Evolutionary conservation across 805 yeast genomes (phyloP), one percentile per base, ranked within the genome.

Genomic region (Lachancea thermotolerans): DNA sequence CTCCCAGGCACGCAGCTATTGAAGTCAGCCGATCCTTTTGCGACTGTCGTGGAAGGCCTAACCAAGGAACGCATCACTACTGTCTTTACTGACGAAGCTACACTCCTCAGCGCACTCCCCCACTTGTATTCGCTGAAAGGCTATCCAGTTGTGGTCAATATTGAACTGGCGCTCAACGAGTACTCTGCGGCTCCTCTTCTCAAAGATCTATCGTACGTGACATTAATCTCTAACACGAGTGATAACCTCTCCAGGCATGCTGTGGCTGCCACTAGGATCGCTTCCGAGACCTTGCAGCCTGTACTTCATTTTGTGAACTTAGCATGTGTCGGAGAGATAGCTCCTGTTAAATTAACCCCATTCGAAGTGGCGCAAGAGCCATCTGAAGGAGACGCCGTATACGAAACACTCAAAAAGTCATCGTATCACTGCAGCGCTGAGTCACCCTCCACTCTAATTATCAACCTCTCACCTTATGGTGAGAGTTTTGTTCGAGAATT

Each of bases 111-210:
- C 35, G 74, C 77, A 46, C 68, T 88, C 44, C 88, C 95, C 12
- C 72, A 72, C 43, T 69, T 88, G 39, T 54, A 62, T 35, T 54
- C 58, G 46, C 68, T 79, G 54, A 61, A 64, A 48, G 54, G 63
- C 8, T 50, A 59, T 15, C 67, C 77, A 1, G 71, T 77, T 25
- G 81, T 83, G n/a, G 64, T 84, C 44, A 85, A 81, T 56, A 79
- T 80, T 32, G 76, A 78, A 48, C 61, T 84, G 41, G 49, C 70
- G n/a, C 62, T 71, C 44, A 72, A 73, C 50, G 96, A 89, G 61
- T 86, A 72, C 65, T 78, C 85, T 25, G 68, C 77, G 12, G 75
- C 87, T 25, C 70, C 91, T n/a, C 75, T 87, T 7, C 70, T 85
- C 53, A 80, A 90, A 59, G 91, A 86, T 61, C 69, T 83, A 35